Conservation (phyloP, 108 stramenopile genomes). For the Cyclotella kingstonii region DNA sequence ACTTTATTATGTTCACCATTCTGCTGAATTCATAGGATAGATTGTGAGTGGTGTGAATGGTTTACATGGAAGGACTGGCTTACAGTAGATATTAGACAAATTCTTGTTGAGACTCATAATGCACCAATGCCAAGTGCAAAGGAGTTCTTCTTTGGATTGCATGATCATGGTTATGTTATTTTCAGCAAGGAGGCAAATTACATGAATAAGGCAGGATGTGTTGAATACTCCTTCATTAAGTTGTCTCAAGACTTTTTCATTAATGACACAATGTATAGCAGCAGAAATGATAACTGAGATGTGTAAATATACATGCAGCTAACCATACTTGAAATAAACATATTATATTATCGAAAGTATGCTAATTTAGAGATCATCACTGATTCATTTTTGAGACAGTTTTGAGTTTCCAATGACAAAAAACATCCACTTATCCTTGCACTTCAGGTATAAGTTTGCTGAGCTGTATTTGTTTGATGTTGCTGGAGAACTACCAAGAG, state of each 20-base stretch:
- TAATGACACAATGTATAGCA: slow-evolving; percentile 30
- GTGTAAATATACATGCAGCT: no score
- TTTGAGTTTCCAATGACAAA: no score
- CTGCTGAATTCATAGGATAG: slow-evolving; percentile 13
- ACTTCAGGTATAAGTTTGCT: no score
- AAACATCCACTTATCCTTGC: no score
- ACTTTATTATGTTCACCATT: neutral
- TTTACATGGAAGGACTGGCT: slow-evolving; percentile 35
- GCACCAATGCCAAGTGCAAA: slow-evolving; percentile 41
- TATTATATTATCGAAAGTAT: no score
- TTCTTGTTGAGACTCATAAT: slow-evolving; percentile 41
- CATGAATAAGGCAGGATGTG: slow-evolving; percentile 38
- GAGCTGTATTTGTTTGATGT: no score
- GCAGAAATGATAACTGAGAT: no score
- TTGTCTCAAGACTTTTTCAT: slow-evolving; percentile 37
- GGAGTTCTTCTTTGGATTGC: slow-evolving; percentile 43
- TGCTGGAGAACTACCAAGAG: no score
- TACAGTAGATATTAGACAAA: slow-evolving; percentile 37
- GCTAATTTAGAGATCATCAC: no score
- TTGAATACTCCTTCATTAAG: slow-evolving; percentile 52
- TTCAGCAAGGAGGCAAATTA: slow-evolving; percentile 51
- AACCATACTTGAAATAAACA: no score
- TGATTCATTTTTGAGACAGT: no score
- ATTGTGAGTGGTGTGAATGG: slow-evolving; percentile 52
- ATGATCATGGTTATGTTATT: slow-evolving; percentile 45